These are phyloP conservation scores for Tuber indicum DNA, from an alignment of 495 filamentous ascomycete species.

Conservation along the genomic window DNA sequence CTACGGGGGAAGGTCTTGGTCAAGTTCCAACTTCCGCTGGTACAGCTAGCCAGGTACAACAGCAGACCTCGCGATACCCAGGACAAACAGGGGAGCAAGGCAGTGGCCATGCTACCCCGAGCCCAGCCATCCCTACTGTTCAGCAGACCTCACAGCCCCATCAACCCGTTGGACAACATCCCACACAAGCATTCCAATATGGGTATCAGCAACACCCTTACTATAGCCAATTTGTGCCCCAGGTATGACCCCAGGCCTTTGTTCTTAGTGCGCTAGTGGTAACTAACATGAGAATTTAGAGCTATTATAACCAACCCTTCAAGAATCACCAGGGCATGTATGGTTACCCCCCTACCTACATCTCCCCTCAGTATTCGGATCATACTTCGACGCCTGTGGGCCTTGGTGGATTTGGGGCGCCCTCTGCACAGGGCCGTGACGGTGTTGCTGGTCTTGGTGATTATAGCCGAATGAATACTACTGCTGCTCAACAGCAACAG, in stretches of 20 bases:
- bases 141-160: conserved; percentile 46
- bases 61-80: conserved; percentile 60
- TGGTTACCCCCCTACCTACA: conserved; percentile 39
- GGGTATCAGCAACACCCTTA: conserved; percentile 40
- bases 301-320: conserved; percentile 38
- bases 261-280: not conserved
- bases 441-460: conserved; percentile 29
- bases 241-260: conserved; percentile 18
- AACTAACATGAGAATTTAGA: conserved; percentile 24
- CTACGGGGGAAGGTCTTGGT: conserved; percentile 64
- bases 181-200: conserved; percentile 35
- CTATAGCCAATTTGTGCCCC: conserved; percentile 40
- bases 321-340: conserved; percentile 41
- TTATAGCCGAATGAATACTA: conserved; percentile 37
- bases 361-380: conserved; percentile 37
- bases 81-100: conserved; percentile 61
- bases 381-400: conserved; percentile 37
- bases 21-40: conserved; percentile 61
- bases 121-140: conserved; percentile 65
- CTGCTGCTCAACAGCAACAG: conserved; percentile 35
- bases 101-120: conserved; percentile 83
- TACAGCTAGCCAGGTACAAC: conserved; percentile 48
- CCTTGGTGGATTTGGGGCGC: conserved; percentile 40
- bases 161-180: conserved; percentile 40
- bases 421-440: conserved; percentile 40